Conservation (phyloP, 2,329 filamentous ascomycete species). For the Colletotrichum sp. region DNA sequence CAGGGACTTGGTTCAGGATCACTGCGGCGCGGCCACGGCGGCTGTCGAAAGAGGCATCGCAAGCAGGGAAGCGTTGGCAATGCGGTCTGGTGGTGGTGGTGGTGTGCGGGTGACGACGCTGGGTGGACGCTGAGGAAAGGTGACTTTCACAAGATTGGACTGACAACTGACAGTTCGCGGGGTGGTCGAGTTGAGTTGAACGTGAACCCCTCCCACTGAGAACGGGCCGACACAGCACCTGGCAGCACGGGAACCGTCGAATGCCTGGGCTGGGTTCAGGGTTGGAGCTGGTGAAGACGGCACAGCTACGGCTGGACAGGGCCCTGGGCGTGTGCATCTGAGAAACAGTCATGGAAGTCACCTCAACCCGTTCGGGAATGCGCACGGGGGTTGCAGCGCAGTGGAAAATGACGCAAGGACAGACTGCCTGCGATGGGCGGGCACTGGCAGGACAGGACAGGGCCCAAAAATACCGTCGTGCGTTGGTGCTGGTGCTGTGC, state of each 20-base stretch:
- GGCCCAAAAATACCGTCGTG: not conserved
- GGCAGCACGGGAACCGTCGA: not conserved
- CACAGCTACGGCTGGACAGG: not conserved
- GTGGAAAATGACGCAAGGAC: constrained; percentile 5
- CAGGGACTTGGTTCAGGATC: not conserved
- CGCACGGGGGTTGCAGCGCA: not conserved
- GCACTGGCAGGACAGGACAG: not conserved
- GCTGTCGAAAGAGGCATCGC: not conserved
- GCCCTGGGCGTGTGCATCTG: not conserved
- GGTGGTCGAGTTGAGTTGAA: not conserved
- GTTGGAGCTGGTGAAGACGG: not conserved
- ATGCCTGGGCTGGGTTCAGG: not conserved
- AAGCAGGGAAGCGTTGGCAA: not conserved
- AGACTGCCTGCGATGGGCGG: not conserved
- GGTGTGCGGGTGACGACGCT: constrained; percentile 1
- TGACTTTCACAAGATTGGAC: not conserved
- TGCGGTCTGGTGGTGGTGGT: not conserved
- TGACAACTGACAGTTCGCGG: not conserved
- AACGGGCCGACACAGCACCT: constrained; percentile 6
- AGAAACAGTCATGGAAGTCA: not conserved
- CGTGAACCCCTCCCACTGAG: not conserved
- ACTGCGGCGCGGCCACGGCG: not conserved
- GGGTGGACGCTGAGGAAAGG: not conserved
- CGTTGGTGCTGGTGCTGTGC: not conserved
- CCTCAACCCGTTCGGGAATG: not conserved